phyloP scores from a whole-genome alignment of 495 filamentous ascomycete species.

The Aspergillus steynii region DNA sequence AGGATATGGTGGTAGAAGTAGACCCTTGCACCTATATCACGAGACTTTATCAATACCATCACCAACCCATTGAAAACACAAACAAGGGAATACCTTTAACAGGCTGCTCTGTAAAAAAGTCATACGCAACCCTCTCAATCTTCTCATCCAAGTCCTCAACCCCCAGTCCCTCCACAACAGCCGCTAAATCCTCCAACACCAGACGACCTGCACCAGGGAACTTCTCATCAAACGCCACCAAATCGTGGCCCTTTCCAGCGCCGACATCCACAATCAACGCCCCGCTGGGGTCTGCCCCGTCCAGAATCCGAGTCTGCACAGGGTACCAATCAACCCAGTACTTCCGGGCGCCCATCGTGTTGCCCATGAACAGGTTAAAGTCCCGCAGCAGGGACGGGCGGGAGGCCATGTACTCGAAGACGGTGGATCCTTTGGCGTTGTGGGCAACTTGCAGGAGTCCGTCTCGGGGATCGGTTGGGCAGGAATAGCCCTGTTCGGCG shows the following conservation, averaged over 20 bases:
- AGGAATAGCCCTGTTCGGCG: constrained; percentile 7
- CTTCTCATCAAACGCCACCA: constrained; percentile 35
- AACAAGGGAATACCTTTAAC: too few species aligned
- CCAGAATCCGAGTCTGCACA: constrained; percentile 22
- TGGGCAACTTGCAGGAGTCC: constrained; percentile 8
- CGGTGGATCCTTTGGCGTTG: not conserved
- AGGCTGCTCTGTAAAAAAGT: constrained; percentile 25
- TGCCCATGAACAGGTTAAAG: constrained; percentile 13
- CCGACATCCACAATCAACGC: constrained; percentile 50
- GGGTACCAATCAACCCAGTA: constrained; percentile 23
- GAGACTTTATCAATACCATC: constrained; percentile 14
- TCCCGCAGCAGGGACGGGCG: constrained; percentile 1
- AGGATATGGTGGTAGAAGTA: constrained; percentile 54
- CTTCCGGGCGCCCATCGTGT: not conserved
- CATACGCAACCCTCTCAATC: constrained; percentile 25
- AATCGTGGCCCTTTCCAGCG: constrained; percentile 46
- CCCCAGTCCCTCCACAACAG: not conserved
- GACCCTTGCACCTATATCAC: constrained; percentile 37
- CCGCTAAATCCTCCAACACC: constrained; percentile 20
- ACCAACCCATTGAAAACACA: too few species aligned
- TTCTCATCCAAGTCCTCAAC: not conserved
- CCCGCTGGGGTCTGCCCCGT: constrained; percentile 1
- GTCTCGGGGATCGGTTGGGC: constrained; percentile 3
- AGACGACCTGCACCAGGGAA: constrained; percentile 18
- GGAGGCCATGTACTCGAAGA: constrained; percentile 6